Percentiles rank a stretch among this genome's conserved stretches.
These are phyloP conservation scores for Crithidia brevicula DNA, from an alignment of 208 protist species.

Conservation along the genomic window DNA sequence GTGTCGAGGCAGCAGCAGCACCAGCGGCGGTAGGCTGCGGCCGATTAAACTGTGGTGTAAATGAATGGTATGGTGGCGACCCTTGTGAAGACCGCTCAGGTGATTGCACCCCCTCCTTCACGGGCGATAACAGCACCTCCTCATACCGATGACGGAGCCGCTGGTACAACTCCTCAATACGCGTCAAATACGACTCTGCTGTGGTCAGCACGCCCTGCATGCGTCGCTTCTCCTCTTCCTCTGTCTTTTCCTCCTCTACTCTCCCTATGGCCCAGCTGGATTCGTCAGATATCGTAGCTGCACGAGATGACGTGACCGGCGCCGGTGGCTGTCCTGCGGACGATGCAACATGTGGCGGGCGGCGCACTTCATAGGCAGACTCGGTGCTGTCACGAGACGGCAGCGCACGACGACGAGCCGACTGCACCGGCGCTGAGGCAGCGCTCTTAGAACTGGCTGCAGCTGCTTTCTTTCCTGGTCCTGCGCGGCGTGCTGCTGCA, in stretches of 20 bases:
- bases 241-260: neutral
- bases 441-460: no score
- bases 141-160: conserved; percentile 55
- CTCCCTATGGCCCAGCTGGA: no score
- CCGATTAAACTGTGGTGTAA: neutral
- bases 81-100: no score
- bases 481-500: neutral
- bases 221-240: conserved; percentile 4
- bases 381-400: neutral
- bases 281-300: no score
- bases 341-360: neutral
- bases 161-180: conserved; percentile 68
- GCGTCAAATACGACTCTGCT: conserved; percentile 42
- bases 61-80: no score
- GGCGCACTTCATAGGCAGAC: neutral
- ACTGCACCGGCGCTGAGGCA: neutral
- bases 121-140: conserved; percentile 25
- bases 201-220: conserved; percentile 21
- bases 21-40: no score
- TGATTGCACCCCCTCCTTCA: conserved; percentile 13
- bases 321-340: no score
- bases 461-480: no score
- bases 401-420: neutral
- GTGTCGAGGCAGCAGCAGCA: conserved; percentile 8
- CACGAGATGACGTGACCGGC: no score